A percentile compares a stretch with the other conserved stretches of the same genome.
Conservation (phyloP, 441 rosid species). For the Populus trichocarpa region DNA sequence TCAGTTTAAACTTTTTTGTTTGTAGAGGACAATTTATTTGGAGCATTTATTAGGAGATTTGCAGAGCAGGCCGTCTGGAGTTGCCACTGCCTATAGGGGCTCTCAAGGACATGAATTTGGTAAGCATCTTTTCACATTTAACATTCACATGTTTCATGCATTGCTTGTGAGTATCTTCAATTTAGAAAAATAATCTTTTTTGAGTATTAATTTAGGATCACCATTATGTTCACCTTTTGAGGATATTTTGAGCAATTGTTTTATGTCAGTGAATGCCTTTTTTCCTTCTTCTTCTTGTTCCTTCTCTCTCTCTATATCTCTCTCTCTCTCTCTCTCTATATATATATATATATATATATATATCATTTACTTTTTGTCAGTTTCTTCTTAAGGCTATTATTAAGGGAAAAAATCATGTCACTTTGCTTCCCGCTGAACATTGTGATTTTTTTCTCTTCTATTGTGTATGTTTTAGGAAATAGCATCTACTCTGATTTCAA, state of each 20-base stretch:
- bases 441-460: not conserved
- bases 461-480: conserved; percentile 23
- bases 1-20: conserved; percentile 13
- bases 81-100: conserved; percentile 13
- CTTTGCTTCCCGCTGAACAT: not conserved
- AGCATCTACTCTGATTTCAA: conserved; percentile 26
- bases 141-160: not conserved
- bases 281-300: not conserved
- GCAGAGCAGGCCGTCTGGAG: conserved; percentile 23
- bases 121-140: conserved; percentile 23
- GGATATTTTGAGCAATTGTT: not conserved
- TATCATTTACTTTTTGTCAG: not conserved
- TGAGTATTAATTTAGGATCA: not conserved
- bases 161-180: not conserved
- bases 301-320: not conserved
- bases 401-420: not conserved
- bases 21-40: conserved; percentile 41
- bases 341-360: not conserved
- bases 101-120: conserved; percentile 23
- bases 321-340: not conserved
- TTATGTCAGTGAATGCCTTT: not conserved
- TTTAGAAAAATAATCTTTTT: not conserved
- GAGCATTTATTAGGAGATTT: conserved; percentile 33
- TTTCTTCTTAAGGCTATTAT: not conserved
- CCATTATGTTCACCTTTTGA: not conserved